Evolutionary conservation across 225 moss, liverwort and hornwort genomes (phyloP), one percentile per base, ranked within the genome.

Genomic region (Thuidium tamariscinum): DNA sequence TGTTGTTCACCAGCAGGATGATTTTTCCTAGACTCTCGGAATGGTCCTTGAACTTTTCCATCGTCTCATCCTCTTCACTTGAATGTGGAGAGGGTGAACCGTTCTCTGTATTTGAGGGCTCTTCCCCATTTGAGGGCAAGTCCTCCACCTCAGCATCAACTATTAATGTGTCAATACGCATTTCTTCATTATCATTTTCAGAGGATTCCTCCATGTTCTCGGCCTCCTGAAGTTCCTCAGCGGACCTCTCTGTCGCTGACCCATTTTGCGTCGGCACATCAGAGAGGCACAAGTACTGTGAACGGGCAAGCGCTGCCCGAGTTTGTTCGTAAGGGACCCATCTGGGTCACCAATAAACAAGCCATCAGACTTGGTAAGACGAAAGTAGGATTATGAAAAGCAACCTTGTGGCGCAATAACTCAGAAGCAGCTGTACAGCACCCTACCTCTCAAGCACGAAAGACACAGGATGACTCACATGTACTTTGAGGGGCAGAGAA

Each of bases 401-500:
- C 55, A 46, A 73, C 63, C 23, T 83, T 71, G 63, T 48, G 81
- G 26, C 75, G 61, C 34, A 86, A 83, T 10, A 88, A 80, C 54
- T 77, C 72, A 57, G 60, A 79, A 83, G 48, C 73, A 80, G 36
- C 66, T 67, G 80, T 61, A 68, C 66, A 29, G 80, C 30, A 48
- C 60, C 57, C 59, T 39, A 73, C 52, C 42, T 42, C 59, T 32
- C 77, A 72, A 83, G 64, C 74, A 85, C 44, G 62, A 71, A 51
- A 70, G 74, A 32, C 49, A 51, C n/a, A 83, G 30, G 86, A 87
- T 80, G 34, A 84, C 92, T 86, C 90, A 99, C 97, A 85, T 94
- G 91, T 91, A 95, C 74, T 89, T 90, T 48, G 94, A 90, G 23
- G 99, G 96, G 81, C 99, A 99, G 61, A 99, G 96, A 83, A 99